phyloP scores from a whole-genome alignment of 495 filamentous ascomycete species.

The Apodospora peruviana region DNA sequence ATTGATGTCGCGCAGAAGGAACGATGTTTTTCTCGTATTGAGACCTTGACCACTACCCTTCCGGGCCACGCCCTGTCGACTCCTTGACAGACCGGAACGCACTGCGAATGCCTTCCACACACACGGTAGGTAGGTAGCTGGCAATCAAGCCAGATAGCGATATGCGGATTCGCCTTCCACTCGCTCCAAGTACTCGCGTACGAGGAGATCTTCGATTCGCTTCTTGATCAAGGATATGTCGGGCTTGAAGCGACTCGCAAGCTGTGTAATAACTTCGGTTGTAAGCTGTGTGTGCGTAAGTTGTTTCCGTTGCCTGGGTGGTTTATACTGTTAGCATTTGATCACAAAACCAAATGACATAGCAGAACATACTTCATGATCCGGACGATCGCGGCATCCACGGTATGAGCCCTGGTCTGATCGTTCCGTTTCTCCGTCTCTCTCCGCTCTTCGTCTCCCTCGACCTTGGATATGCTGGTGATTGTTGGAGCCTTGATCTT shows the following conservation, averaged over 20 bases:
- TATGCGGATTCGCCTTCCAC: conserved; percentile 72
- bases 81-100: no score
- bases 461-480: conserved; percentile 81
- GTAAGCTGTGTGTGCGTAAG: conserved; percentile 76
- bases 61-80: no score
- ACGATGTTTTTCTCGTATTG: no score
- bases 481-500: conserved; percentile 67
- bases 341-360: conserved; percentile 3
- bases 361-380: conserved; percentile 81
- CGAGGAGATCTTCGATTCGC: conserved; percentile 88
- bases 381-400: conserved; percentile 86
- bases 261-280: conserved; percentile 76
- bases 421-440: conserved; percentile 86
- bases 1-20: no score
- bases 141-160: conserved; percentile 65
- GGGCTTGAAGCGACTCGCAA: conserved; percentile 76
- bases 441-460: conserved; percentile 74
- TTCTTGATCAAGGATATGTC: conserved; percentile 89
- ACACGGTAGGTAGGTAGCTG: no score
- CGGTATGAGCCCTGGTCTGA: conserved; percentile 65
- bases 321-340: conserved; percentile 5
- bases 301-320: conserved; percentile 76
- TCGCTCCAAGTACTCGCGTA: conserved; percentile 90
- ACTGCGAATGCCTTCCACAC: no score
- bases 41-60: no score